These are phyloP conservation scores for Corymbia citriodora DNA, from an alignment of 441 rosid genomes.

Conservation along the genomic window DNA sequence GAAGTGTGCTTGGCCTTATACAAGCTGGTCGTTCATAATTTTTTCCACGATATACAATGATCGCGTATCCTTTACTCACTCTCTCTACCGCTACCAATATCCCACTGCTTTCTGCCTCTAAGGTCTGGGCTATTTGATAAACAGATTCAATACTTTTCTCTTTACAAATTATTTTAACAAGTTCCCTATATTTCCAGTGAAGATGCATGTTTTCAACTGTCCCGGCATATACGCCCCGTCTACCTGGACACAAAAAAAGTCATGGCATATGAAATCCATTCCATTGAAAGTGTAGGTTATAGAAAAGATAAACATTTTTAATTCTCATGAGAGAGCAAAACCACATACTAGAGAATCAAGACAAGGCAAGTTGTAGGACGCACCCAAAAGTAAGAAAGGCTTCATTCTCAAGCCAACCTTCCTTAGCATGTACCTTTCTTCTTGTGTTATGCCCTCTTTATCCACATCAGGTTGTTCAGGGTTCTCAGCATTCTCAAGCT, in stretches of 20 bases:
- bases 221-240: slow-evolving; percentile 84
- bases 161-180: slow-evolving; percentile 74
- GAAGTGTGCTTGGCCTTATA: slow-evolving; percentile 83
- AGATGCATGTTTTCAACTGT: slow-evolving; percentile 95
- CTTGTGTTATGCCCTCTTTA: slow-evolving; percentile 82
- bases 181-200: slow-evolving; percentile 98
- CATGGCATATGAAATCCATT: slow-evolving; percentile 5
- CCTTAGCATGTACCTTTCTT: slow-evolving; percentile 92
- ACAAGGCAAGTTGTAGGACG: slow-evolving; percentile 18
- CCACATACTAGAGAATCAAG: not conserved
- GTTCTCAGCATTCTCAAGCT: slow-evolving; percentile 42
- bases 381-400: slow-evolving; percentile 88
- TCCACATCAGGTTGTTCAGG: slow-evolving; percentile 51
- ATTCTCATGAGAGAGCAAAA: not conserved
- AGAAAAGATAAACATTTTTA: not conserved
- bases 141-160: slow-evolving; percentile 54
- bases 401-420: slow-evolving; percentile 93
- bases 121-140: slow-evolving; percentile 54
- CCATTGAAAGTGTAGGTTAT: not conserved
- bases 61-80: slow-evolving; percentile 82
- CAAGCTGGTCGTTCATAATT: slow-evolving; percentile 74
- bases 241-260: slow-evolving; percentile 52
- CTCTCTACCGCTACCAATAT: slow-evolving; percentile 83
- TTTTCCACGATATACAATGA: slow-evolving; percentile 90
- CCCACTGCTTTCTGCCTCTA: slow-evolving; percentile 95